Base-by-base conservation (phyloP, 805 yeast genomes). In the Candida broadrunensis region DNA sequence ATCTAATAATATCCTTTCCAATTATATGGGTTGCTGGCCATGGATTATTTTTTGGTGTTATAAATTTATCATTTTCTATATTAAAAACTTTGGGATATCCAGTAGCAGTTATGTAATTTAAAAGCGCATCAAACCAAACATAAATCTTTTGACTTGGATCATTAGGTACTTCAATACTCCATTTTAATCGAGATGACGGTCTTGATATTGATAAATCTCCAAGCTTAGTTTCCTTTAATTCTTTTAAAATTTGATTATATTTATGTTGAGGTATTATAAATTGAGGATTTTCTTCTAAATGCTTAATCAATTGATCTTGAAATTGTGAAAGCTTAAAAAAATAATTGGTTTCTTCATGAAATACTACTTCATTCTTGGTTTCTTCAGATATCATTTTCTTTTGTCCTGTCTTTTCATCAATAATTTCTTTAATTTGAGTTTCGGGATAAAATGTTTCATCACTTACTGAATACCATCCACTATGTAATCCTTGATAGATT, bases 71-170 rank as follows among this genome's bases (percentile, higher is more conserved):
- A 25, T 25, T n/a, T 13, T 7, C 5, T 5, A 30, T 21, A 5
- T 43, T 26, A 37, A 56, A 53, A 0, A 42, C 36, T 2, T 40
- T 29, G 2, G 72, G 71, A 38, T 61, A 85, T 2, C 87, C 88
- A 2, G 78, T 66, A 1, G 88, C 75, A 1, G 97, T 86, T 4
- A 88, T 40, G 55, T 93, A 93, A 60, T 89, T 93, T 33, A 85
- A 72, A 34, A 93, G 70, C 0, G 99, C 99, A 65, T 93, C 99
- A 44, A 93, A 83, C 99, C 99, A 93, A 13, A 93, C 99, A 54
- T 93, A 93, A 39, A 93, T 81, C 36, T 76, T 83, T 56, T 91
- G 98, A 1, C 81, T 53, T 0, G 73, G 63, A 54, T 90, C 96
- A 17, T 72, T 70, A 2, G 99, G 98, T 2, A 91, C 97, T 5